Evolutionary conservation across 257 asterid genomes (phyloP).

Genomic region (Solanum ossicruentum): DNA sequence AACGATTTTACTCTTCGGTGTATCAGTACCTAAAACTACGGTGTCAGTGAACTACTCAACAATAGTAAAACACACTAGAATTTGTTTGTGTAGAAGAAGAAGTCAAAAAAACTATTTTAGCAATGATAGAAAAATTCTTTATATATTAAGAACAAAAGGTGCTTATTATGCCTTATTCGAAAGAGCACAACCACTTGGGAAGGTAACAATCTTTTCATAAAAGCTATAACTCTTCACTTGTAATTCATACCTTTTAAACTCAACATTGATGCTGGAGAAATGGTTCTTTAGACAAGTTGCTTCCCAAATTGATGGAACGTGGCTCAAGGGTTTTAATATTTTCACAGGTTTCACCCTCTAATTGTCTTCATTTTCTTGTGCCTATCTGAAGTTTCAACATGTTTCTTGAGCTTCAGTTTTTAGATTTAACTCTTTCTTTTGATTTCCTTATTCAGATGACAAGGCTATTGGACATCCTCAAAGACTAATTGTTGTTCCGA

Average conservation of each 20-base stretch:
- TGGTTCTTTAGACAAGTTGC: conserved; percentile 98
- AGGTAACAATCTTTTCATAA: too few species aligned
- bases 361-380: not conserved
- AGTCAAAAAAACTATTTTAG: too few species aligned
- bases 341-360: conserved; percentile 53
- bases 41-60: too few species aligned
- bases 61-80: too few species aligned
- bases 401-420: not conserved
- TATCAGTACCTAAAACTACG: too few species aligned
- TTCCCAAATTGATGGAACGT: conserved; percentile 92
- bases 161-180: too few species aligned
- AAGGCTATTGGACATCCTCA: conserved; percentile 1
- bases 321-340: conserved; percentile 95
- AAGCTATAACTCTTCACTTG: not conserved
- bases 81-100: too few species aligned
- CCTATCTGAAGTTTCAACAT: not conserved
- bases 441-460: not conserved
- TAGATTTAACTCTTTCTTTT: not conserved
- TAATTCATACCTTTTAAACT: not conserved
- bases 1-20: too few species aligned
- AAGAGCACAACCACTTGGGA: too few species aligned
- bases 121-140: too few species aligned
- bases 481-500: conserved; percentile 61
- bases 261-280: conserved; percentile 46
- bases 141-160: too few species aligned